These are phyloP conservation scores for Vigna trinervia DNA, from an alignment of 306 rosid genomes.

Conservation along the genomic window DNA sequence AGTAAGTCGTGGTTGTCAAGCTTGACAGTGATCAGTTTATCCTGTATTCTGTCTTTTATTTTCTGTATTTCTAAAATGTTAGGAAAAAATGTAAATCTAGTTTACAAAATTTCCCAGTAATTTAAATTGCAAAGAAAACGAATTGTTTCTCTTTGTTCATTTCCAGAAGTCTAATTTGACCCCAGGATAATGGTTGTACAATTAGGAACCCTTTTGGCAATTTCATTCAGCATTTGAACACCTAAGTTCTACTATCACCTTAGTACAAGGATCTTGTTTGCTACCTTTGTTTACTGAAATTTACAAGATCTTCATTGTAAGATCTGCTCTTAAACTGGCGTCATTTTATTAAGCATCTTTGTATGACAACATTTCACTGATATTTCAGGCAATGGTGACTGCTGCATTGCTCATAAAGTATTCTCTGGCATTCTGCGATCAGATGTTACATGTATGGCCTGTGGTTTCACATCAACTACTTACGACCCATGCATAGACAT, in stretches of 20 bases:
- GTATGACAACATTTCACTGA: constrained; percentile 44
- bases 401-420: constrained; percentile 93
- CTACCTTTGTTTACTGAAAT: constrained; percentile 24
- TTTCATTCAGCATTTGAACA: neutral
- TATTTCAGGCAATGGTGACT: constrained; percentile 85
- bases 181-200: neutral
- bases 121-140: constrained; percentile 2
- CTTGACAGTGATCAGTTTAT: constrained; percentile 4
- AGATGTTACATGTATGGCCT: constrained; percentile 94
- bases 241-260: constrained; percentile 10
- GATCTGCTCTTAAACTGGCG: constrained; percentile 18
- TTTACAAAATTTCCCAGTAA: neutral
- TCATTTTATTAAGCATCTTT: constrained; percentile 38
- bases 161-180: neutral
- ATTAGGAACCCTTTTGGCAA: constrained; percentile 5
- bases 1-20: neutral
- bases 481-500: constrained; percentile 92
- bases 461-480: constrained; percentile 97
- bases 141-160: neutral
- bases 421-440: constrained; percentile 94
- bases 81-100: neutral
- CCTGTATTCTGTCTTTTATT: neutral
- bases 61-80: constrained; percentile 5
- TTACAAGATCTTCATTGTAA: constrained; percentile 21
- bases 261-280: neutral